Evolutionary conservation across 1,284 basidiomycete genomes (phyloP).

Genomic region (Trichosporon coremiiforme): DNA sequence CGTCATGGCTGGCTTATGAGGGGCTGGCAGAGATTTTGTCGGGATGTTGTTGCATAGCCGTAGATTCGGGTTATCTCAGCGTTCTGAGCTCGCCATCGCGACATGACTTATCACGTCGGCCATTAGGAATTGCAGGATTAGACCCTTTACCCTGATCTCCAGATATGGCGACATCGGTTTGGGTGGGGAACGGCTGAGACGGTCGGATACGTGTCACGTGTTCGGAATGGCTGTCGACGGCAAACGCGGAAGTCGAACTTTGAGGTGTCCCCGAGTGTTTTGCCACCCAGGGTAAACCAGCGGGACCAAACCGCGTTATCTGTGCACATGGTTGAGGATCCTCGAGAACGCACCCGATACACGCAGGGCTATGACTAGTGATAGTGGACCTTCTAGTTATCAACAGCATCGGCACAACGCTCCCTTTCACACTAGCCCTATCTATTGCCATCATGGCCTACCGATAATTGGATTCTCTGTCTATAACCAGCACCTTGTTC

Average conservation of each 20-base stretch:
- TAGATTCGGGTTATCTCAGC: constrained; percentile 3
- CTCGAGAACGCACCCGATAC: too few relatives aligned
- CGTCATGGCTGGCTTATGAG: constrained; percentile 10
- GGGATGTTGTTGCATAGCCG: constrained; percentile 10
- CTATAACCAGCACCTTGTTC: not conserved
- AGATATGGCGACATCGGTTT: constrained; percentile 16
- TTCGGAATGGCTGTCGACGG: not conserved
- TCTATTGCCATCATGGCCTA: not conserved
- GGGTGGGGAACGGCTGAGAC: not conserved
- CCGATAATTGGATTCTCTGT: not conserved
- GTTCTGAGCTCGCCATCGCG: constrained; percentile 13
- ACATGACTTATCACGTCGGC: constrained; percentile 1
- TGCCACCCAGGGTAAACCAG: not conserved
- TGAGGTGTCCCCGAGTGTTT: not conserved
- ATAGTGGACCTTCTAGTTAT: too few relatives aligned
- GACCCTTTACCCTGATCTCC: constrained; percentile 5
- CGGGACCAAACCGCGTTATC: not conserved
- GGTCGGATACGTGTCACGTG: not conserved
- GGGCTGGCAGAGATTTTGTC: constrained; percentile 16
- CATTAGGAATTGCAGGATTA: constrained; percentile 18
- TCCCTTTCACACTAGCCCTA: not conserved
- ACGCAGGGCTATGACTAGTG: too few relatives aligned
- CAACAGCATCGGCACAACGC: too few relatives aligned
- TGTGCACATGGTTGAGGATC: not conserved
- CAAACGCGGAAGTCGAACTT: not conserved